Conservation (phyloP, 257 asterid genomes). For the Gardenia jasminoides region DNA sequence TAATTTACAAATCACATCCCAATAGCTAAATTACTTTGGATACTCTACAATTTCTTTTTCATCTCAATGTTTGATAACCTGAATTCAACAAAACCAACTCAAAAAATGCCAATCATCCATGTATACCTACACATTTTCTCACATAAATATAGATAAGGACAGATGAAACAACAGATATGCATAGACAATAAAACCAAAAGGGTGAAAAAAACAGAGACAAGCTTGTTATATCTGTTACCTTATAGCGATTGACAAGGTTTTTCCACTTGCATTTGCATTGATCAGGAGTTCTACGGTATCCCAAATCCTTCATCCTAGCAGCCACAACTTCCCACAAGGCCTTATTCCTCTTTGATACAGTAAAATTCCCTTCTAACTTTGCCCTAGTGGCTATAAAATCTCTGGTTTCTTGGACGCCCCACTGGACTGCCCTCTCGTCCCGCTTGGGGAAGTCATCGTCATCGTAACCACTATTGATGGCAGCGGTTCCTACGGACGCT, state of each 20-base stretch:
- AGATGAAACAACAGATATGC: neutral
- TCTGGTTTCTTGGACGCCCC: slow-evolving; percentile 71
- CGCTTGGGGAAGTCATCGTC: slow-evolving; percentile 56
- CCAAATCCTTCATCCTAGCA: slow-evolving; percentile 53
- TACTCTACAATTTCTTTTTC: neutral
- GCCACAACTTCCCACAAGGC: slow-evolving; percentile 62
- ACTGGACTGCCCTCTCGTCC: slow-evolving; percentile 65
- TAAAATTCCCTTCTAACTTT: slow-evolving; percentile 46
- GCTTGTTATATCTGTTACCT: slow-evolving; percentile 34
- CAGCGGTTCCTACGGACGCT: slow-evolving; percentile 8
- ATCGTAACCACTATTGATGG: slow-evolving; percentile 26
- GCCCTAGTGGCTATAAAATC: slow-evolving; percentile 64
- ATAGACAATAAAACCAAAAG: neutral
- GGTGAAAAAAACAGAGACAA: neutral
- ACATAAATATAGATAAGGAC: neutral
- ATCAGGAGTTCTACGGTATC: slow-evolving; percentile 55
- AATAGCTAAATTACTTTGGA: neutral
- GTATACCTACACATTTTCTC: neutral
- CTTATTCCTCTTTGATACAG: slow-evolving; percentile 31
- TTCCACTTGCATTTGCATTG: slow-evolving; percentile 84
- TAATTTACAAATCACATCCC: neutral
- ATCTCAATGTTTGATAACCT: neutral
- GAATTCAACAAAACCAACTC: too few relatives aligned
- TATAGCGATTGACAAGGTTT: slow-evolving; percentile 49
- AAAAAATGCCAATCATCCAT: too few relatives aligned